Base-by-base conservation (phyloP, 2,329 filamentous ascomycete species). In the Colletotrichum orbiculare region DNA sequence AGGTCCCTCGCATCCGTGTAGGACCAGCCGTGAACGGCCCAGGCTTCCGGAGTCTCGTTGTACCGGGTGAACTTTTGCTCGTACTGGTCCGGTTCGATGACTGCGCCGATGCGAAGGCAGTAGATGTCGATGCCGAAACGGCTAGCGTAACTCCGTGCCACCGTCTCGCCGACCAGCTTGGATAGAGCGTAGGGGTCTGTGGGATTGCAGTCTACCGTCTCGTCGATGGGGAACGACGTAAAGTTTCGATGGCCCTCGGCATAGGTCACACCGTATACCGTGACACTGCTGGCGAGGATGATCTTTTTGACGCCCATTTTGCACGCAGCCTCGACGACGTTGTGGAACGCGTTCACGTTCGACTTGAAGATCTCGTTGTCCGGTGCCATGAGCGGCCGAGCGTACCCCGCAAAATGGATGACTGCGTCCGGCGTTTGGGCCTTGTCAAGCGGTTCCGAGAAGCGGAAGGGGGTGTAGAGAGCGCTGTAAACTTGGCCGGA, bases 1-100 rank as follows among this genome's bases (percentile, higher is more conserved):
- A 90, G 72, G 69, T 90, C 87, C 4, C 87, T 74, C 0, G 85
- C 85, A 71, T 90, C 87, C 25, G 87, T 87, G 71, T 90, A 90
- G 25, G 80, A 83, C 87, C 87, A 90, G 0, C 84, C 87, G 71
- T 89, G 87, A 1, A 82, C 76, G 70, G 85, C 85, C 58, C 86
- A 78, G 2, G 77, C 77, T 65, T 78, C 77, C 0, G 87, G 86
- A 35, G 84, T 71, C 17, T 76, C 75, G 35, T 89, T 78, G 67
- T 85, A 85, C 3, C 71, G 75, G 0, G 81, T 78, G 65, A 89
- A 89, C 60, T 83, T 79, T 3, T 75, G 72, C 57, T 77, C 80
- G 68, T 89, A 89, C 71, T 89, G 86, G 53, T 89, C 83, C 4
- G 87, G 87, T 64, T 86, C 85, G 63, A 90, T 81, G 6, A 90